Conservation (phyloP, 2,329 filamentous ascomycete species). For the Clonostachys byssicola region DNA sequence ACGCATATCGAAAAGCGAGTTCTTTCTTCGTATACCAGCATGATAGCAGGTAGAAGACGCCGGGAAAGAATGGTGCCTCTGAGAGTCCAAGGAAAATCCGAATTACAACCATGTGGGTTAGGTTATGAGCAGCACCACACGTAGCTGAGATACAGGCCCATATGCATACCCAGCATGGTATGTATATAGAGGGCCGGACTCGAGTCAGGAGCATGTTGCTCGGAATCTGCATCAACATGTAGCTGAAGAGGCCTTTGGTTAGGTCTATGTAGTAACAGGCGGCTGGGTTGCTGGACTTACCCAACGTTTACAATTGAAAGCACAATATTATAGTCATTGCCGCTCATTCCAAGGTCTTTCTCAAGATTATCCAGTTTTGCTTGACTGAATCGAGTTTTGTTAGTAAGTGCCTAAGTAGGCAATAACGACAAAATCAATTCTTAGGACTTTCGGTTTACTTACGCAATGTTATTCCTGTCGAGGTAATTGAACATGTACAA, state of each 20-base stretch:
- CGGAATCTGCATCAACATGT: conserved; percentile 24
- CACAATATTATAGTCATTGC: conserved; percentile 9
- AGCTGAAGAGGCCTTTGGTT: conserved; percentile 15
- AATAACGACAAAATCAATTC: background rate
- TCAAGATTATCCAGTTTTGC: conserved; percentile 10
- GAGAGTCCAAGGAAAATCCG: conserved; percentile 8
- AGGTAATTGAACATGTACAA: conserved; percentile 7
- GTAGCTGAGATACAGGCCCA: conserved; percentile 11
- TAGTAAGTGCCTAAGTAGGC: no score
- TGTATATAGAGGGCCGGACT: conserved; percentile 30
- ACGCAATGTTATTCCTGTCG: conserved; percentile 17
- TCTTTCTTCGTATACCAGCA: conserved; percentile 16
- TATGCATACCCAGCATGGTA: conserved; percentile 7
- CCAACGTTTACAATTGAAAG: conserved; percentile 7
- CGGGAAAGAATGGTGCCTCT: conserved; percentile 9
- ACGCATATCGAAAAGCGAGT: conserved; percentile 10
- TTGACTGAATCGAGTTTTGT: conserved; percentile 2
- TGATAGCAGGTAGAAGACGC: conserved; percentile 8
- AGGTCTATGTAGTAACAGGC: background rate
- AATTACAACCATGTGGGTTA: conserved; percentile 14
- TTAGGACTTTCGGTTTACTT: background rate
- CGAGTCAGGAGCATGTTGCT: conserved; percentile 34
- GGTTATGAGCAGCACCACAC: conserved; percentile 40
- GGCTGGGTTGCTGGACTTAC: background rate
- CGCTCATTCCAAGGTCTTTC: conserved; percentile 8